Base-by-base conservation (phyloP, 2,329 filamentous ascomycete species). In the Helotiales sp. region DNA sequence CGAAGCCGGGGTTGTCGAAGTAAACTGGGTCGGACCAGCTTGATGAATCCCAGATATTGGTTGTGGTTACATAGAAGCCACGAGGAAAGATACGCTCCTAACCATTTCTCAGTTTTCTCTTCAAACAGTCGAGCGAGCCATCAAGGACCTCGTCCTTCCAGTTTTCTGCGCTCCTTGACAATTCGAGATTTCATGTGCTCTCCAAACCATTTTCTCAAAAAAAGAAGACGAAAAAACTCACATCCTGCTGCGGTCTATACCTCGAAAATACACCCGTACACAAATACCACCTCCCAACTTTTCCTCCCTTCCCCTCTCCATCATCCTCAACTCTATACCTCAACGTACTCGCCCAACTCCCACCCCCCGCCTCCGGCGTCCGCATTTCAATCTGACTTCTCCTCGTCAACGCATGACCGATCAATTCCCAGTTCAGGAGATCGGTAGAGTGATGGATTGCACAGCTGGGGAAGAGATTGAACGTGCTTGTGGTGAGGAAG, bases 1-100 rank as follows among this genome's bases (percentile, higher is more conserved):
- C 87, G 72, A 90, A 89, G 1, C 87, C 87, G 0, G 85, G 87
- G 0, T 84, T 85, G 74, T 88, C 89, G 75, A 83, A 80, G 71
- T 86, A 86, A 7, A 86, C 75, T 0, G 87, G 87, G 60, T 89
- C 87, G 0, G 85, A 87, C 87, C 87, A 89, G 0, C 85, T 86
- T 0, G 86, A 87, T 17, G 28, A 34, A 30, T 84, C 81, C 17
- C 78, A 73, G 0, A 82, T 78, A 84, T 87, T 79, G 11, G 80
- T 78, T 0, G 83, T 86, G 66, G 78, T 81, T 1, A 87, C 82
- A 61, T 85, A 87, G 69, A 87, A 87, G 0, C 85, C 85, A 0
- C 82, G 76, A 0, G 83, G 84, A 68, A 83, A 85, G 22, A 84
- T 82, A 0, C 82, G 78, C 65, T 86, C 82, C 55, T 59, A 24